phyloP scores from a whole-genome alignment of 169 alveolate species.

The Fabrea salina region DNA sequence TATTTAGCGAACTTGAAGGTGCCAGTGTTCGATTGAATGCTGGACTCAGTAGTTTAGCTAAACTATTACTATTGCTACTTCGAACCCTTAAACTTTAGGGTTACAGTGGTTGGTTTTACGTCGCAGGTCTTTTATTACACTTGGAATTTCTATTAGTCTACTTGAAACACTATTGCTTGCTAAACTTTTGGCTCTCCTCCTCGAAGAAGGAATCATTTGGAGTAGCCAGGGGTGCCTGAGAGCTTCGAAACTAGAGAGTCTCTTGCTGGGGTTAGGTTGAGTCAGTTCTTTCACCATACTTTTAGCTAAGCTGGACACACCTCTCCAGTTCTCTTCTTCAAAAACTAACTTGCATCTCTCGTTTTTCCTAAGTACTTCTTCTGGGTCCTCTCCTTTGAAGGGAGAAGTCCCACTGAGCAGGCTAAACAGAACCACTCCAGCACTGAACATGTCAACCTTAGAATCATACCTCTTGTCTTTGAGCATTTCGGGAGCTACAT shows the following conservation, averaged over 20 bases:
- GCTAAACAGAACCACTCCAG: slow-evolving; percentile 3
- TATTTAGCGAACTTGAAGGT: too few relatives aligned
- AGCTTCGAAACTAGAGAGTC: slow-evolving; percentile 1
- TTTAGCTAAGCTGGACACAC: not conserved
- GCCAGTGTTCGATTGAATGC: too few relatives aligned
- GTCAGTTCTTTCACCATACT: not conserved
- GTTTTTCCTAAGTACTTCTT: not conserved
- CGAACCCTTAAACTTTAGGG: too few relatives aligned
- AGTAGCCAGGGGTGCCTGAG: slow-evolving; percentile 12
- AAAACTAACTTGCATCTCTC: not conserved
- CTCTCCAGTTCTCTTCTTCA: not conserved
- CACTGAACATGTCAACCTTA: slow-evolving; percentile 6
- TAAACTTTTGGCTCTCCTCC: too few relatives aligned
- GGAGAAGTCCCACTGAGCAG: slow-evolving; percentile 14
- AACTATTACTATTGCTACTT: too few relatives aligned
- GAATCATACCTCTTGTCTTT: not conserved
- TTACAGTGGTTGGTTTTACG: too few relatives aligned
- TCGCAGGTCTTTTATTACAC: too few relatives aligned
- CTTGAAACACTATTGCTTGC: too few relatives aligned
- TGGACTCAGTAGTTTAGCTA: too few relatives aligned
- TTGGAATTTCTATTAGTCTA: too few relatives aligned
- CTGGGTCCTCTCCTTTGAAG: not conserved
- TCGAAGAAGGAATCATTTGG: too few relatives aligned
- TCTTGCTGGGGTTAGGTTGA: not conserved
- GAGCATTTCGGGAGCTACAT: slow-evolving; percentile 27